Percentiles rank a stretch among this genome's conserved stretches.
Conservation (phyloP, 106 monocot species). For the Amphibolis antarctica region DNA sequence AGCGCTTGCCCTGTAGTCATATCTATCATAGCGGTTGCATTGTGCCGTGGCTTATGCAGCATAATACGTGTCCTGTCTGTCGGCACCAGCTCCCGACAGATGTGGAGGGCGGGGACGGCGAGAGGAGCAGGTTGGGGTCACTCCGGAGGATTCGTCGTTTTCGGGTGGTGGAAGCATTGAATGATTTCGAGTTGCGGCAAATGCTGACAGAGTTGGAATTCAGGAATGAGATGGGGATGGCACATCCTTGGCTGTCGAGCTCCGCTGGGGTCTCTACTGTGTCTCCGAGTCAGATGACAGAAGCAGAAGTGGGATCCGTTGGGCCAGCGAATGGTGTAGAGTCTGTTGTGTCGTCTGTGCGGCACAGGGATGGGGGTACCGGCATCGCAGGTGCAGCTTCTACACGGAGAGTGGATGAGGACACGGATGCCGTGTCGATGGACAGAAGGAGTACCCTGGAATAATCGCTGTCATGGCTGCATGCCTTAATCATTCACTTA, state of each 20-base stretch:
- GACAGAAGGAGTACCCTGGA: slow-evolving; percentile 2
- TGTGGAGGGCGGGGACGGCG: neutral
- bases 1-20: slow-evolving; percentile 49
- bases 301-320: neutral
- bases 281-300: slow-evolving; percentile 1
- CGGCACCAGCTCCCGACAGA: slow-evolving; percentile 23
- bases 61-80: slow-evolving; percentile 74
- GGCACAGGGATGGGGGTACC: neutral
- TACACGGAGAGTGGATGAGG: neutral
- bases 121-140: neutral
- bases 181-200: neutral
- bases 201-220: slow-evolving; percentile 1
- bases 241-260: neutral
- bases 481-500: too few relatives aligned
- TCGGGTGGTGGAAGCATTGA: neutral
- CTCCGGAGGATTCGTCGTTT: neutral
- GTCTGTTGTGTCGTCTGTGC: slow-evolving; percentile 2
- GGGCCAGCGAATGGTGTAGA: slow-evolving; percentile 3
- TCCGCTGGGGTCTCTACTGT: neutral
- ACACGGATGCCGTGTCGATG: slow-evolving; percentile 1
- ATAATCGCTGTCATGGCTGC: neutral
- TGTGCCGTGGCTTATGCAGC: slow-evolving; percentile 46
- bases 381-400: neutral
- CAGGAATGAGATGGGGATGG: neutral
- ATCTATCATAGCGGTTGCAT: slow-evolving; percentile 69